Conservation (phyloP, 2,329 filamentous ascomycete genomes). For the Hypoxylon sp. region DNA sequence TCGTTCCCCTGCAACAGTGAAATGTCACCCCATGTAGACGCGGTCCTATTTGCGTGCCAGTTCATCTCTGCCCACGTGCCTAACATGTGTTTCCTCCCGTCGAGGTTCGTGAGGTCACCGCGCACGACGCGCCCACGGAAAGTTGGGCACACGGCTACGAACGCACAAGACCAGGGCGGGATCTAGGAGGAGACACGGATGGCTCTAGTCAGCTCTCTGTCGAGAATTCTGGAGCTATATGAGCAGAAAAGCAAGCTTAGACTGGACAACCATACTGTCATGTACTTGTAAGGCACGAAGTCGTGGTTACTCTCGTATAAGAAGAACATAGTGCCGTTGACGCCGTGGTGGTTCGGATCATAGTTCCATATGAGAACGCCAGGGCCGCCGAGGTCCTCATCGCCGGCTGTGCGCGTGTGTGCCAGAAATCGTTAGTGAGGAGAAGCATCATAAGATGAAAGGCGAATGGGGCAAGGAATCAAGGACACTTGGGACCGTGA, state of each 20-base stretch:
- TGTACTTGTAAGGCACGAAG: constrained; percentile 41
- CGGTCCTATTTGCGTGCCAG: constrained; percentile 37
- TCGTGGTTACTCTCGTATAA: constrained; percentile 44
- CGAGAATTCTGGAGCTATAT: not conserved
- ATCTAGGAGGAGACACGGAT: constrained; percentile 25
- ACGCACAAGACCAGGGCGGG: constrained; percentile 34
- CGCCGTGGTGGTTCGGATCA: constrained; percentile 31
- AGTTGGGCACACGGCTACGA: constrained; percentile 37
- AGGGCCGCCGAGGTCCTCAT: constrained; percentile 38
- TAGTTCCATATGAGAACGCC: constrained; percentile 38
- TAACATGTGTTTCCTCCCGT: constrained; percentile 37
- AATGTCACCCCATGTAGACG: constrained; percentile 41
- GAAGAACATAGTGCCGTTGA: constrained; percentile 42
- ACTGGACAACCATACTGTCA: constrained; percentile 17
- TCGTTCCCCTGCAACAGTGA: constrained; percentile 46
- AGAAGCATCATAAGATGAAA: not conserved
- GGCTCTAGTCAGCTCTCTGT: not conserved
- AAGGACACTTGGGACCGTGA: not conserved
- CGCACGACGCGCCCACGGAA: constrained; percentile 43
- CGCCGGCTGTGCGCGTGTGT: constrained; percentile 23
- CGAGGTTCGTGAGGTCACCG: constrained; percentile 30
- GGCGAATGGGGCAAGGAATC: not conserved
- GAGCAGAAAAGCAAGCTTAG: not conserved
- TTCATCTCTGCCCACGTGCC: constrained; percentile 44
- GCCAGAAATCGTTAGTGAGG: not conserved